These are phyloP conservation scores for Pseudogymnoascus sp. DNA, from an alignment of 2,329 filamentous ascomycete genomes.

Conservation along the genomic window DNA sequence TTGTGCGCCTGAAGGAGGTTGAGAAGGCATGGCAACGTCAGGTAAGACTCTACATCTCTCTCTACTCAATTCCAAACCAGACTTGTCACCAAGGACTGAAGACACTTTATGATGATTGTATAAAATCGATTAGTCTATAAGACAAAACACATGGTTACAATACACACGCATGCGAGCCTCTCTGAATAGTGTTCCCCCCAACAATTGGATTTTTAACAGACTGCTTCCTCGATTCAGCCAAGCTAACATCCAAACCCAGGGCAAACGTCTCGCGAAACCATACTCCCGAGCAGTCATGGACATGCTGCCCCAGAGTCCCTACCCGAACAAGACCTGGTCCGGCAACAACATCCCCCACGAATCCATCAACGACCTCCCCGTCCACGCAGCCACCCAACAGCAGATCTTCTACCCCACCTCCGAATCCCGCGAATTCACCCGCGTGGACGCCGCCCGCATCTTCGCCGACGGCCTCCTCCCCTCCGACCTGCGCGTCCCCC, in stretches of 20 bases:
- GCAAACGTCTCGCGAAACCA: conserved; percentile 64
- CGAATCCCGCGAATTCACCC: conserved; percentile 55
- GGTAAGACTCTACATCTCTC: conserved; percentile 39
- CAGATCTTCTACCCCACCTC: conserved; percentile 58
- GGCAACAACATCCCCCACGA: conserved; percentile 31
- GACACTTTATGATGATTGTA: conserved; percentile 54
- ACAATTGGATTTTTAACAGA: conserved; percentile 10
- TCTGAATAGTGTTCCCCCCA: conserved; percentile 45
- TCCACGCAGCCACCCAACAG: conserved; percentile 52
- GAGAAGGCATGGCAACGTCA: conserved; percentile 57
- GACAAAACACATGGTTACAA: conserved; percentile 85
- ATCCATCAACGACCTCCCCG: conserved; percentile 55
- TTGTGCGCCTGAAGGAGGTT: conserved; percentile 59
- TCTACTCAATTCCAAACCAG: conserved; percentile 6
- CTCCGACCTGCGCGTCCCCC: conserved; percentile 52
- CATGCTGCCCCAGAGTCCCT: conserved; percentile 71
- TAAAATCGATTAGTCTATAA: conserved; percentile 99
- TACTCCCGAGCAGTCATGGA: conserved; percentile 67
- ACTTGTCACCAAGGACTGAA: conserved; percentile 11
- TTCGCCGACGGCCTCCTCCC: conserved; percentile 53
- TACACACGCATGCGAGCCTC: conserved; percentile 64
- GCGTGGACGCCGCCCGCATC: conserved; percentile 56
- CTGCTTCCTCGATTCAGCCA: conserved; percentile 17
- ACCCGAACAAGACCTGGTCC: conserved; percentile 33
- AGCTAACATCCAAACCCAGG: conserved; percentile 39